These are phyloP conservation scores for Xerocomus nothofagi DNA, from an alignment of 1,284 basidiomycete genomes.

Conservation along the genomic window DNA sequence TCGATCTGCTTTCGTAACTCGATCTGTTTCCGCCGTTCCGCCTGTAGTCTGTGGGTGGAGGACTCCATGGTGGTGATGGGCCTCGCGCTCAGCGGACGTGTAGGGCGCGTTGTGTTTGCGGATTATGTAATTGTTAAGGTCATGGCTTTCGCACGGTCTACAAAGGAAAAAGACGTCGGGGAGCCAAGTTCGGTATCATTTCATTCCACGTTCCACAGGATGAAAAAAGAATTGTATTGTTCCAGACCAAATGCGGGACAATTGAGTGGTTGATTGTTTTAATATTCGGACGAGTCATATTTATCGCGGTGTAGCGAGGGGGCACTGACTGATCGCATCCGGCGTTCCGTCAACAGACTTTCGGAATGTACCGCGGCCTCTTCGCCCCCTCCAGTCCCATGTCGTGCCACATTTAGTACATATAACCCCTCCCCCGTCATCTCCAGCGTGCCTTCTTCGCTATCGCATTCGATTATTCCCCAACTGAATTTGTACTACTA, in stretches of 20 bases:
- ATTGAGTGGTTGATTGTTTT: slow-evolving; percentile 1
- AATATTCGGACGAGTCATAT: neutral
- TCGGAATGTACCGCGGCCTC: slow-evolving; percentile 35
- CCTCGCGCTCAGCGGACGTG: slow-evolving; percentile 19
- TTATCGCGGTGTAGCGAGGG: slow-evolving; percentile 9
- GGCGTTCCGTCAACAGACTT: slow-evolving; percentile 18
- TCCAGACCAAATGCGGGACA: slow-evolving; percentile 2
- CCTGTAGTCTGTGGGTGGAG: slow-evolving; percentile 24
- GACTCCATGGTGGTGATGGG: slow-evolving; percentile 37
- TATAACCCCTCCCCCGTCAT: slow-evolving; percentile 22
- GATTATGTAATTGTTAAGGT: slow-evolving; percentile 28
- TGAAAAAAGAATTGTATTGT: slow-evolving; percentile 12
- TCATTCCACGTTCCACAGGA: slow-evolving; percentile 10
- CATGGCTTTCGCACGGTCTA: slow-evolving; percentile 17
- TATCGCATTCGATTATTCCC: slow-evolving; percentile 16
- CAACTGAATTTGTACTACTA: too few relatives aligned
- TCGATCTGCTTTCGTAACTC: slow-evolving; percentile 46
- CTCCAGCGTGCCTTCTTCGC: slow-evolving; percentile 1
- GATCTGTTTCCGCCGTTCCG: slow-evolving; percentile 35
- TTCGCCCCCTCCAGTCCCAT: slow-evolving; percentile 18
- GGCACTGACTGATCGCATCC: slow-evolving; percentile 19
- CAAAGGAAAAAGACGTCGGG: slow-evolving; percentile 1
- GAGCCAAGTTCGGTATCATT: slow-evolving; percentile 13
- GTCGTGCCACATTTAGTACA: slow-evolving; percentile 32
- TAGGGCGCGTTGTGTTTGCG: slow-evolving; percentile 24